These are phyloP conservation scores for Trypanosoma melophagium DNA, from an alignment of 208 protist genomes.

Conservation along the genomic window DNA sequence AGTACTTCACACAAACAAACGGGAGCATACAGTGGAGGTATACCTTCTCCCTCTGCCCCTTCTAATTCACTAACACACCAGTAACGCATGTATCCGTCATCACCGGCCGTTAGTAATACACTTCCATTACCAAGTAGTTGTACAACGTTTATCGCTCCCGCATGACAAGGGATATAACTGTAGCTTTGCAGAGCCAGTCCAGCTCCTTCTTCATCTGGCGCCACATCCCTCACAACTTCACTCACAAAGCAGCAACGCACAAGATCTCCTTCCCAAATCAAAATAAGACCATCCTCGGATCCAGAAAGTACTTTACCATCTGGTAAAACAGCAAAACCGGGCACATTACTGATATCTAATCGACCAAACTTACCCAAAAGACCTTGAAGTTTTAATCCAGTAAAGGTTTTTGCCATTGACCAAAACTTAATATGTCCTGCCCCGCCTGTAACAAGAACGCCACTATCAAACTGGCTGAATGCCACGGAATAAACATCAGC, in stretches of 20 bases:
- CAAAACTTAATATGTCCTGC: constrained; percentile 98
- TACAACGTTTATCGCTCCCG: constrained; percentile 90
- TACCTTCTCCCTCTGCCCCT: constrained; percentile 83
- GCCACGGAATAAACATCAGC: constrained; percentile 92
- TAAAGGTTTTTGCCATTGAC: constrained; percentile 98
- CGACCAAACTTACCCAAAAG: constrained; percentile 97
- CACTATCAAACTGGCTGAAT: constrained; percentile 93
- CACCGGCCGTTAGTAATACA: constrained; percentile 91
- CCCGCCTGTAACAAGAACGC: constrained; percentile 92
- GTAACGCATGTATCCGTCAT: constrained; percentile 95
- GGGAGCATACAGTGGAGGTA: constrained; percentile 70
- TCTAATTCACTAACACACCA: constrained; percentile 94
- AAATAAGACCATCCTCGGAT: constrained; percentile 91
- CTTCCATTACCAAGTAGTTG: constrained; percentile 66
- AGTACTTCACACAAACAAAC: constrained; percentile 76
- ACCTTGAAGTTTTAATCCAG: constrained; percentile 96
- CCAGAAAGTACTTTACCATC: constrained; percentile 96
- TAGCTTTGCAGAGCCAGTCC: constrained; percentile 34
- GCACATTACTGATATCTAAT: constrained; percentile 95
- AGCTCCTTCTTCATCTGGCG: constrained; percentile 25
- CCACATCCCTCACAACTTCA: constrained; percentile 21
- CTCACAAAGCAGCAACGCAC: constrained; percentile 93
- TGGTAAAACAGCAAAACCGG: constrained; percentile 90
- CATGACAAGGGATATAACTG: constrained; percentile 60
- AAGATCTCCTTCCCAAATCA: constrained; percentile 97